Evolutionary conservation across 106 monocot species (phyloP), one percentile per base, ranked within the genome.

Genomic region (Alisma plantagoaquatica): DNA sequence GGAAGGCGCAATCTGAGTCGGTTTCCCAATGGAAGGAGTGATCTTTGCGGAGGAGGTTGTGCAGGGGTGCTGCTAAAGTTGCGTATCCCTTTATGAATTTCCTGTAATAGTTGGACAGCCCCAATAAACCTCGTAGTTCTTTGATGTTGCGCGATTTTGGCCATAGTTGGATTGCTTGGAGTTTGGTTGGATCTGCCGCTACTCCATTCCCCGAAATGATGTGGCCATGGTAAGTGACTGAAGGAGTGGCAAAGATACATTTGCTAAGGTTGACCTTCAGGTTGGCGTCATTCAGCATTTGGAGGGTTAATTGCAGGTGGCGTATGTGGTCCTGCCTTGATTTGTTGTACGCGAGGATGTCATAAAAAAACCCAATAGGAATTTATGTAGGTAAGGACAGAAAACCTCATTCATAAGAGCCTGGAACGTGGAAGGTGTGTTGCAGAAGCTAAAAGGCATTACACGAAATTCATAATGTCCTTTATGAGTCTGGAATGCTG

Each of bases 381-480:
- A 54, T 31, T 17, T 6, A 30, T 31, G 5, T 30, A 54, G 54
- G 30, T 30, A 54, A 3, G 6, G 9, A 11, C 3, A n/a, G 18
- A 54, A 54, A 3, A 54, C 25, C 5, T 8, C 6, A 29, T 54
- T 54, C 54, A 54, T 30, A 1, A 54, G 29, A 3, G 4, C 3
- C 31, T 54, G 30, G 18, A 54, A 54, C 15, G 29, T 54, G 24
- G 30, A 26, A 30, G 18, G 54, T 5, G 54, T 9, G 15, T 29
- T 54, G 3, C 29, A 8, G 8, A 54, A 31, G 5, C 54, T 4
- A 28, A 54, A 54, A 30, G 54, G 54, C 29, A 54, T 54, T 17
- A 54, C 54, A 5, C 1, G 10, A 16, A 54, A 54, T 31, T 54
- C 26, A 54, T 54, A 54, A 30, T 54, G 54, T 18, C 54, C 26